phyloP scores from a whole-genome alignment of 2,329 filamentous ascomycete genomes.

The Fusarium hostae region DNA sequence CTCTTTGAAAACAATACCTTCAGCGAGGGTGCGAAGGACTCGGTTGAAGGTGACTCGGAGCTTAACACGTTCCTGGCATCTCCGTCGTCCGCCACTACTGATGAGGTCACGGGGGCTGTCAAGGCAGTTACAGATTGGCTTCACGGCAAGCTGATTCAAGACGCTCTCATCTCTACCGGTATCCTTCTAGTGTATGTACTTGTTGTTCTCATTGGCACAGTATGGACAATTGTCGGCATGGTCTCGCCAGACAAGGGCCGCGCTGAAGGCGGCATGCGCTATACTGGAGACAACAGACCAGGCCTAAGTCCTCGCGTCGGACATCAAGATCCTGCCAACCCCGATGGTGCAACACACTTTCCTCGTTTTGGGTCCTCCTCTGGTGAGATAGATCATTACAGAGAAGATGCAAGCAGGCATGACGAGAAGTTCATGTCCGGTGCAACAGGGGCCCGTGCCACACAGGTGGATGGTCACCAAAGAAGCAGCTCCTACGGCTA shows the following conservation, averaged over 20 bases:
- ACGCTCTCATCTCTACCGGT: conserved; percentile 81
- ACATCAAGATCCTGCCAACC: conserved; percentile 37
- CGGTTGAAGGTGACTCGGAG: conserved; percentile 66
- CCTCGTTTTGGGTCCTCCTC: conserved; percentile 45
- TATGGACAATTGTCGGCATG: conserved; percentile 72
- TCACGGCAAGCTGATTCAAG: conserved; percentile 73
- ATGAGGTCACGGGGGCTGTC: conserved; percentile 84
- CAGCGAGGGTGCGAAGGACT: conserved; percentile 77
- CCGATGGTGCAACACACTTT: conserved; percentile 36
- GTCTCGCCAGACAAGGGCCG: conserved; percentile 64
- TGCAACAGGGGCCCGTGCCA: conserved; percentile 36
- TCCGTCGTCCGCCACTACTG: conserved; percentile 76
- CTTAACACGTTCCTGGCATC: conserved; percentile 80
- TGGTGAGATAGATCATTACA: conserved; percentile 34
- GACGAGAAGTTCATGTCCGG: conserved; percentile 48
- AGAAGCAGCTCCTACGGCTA: conserved; percentile 52
- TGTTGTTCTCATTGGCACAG: conserved; percentile 78
- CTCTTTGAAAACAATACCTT: conserved; percentile 83
- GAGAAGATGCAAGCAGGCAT: conserved; percentile 20
- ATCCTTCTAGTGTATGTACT: conserved; percentile 82
- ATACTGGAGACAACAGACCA: conserved; percentile 47
- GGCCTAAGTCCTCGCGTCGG: conserved; percentile 43
- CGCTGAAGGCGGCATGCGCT: conserved; percentile 65
- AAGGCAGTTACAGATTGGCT: conserved; percentile 75
- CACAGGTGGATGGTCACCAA: conserved; percentile 46